phyloP scores from a whole-genome alignment of 805 yeast species.

The Lipomyces kockii region DNA sequence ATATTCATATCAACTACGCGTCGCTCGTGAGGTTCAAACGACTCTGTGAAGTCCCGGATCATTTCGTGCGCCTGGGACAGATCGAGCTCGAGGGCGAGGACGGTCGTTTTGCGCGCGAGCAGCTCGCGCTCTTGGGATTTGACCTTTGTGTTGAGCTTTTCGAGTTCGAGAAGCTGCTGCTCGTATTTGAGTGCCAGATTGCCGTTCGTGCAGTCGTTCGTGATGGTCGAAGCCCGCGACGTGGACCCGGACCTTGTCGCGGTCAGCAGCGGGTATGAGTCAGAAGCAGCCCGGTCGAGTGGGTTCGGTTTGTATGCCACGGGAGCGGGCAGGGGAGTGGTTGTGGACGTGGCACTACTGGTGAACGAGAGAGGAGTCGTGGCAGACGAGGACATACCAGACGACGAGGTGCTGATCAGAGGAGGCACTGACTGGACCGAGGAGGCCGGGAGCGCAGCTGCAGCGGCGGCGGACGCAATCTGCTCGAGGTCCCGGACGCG shows the following conservation, averaged over 20 bases:
- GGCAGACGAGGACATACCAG: neutral
- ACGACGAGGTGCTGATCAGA: neutral
- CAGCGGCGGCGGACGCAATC: slow-evolving; percentile 7
- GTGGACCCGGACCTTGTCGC: neutral
- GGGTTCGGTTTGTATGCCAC: neutral
- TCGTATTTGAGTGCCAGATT: slow-evolving; percentile 17
- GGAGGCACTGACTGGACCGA: slow-evolving; percentile 9
- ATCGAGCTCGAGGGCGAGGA: slow-evolving; percentile 32
- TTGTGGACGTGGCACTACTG: neutral
- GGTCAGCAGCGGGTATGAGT: neutral
- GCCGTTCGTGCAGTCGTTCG: neutral
- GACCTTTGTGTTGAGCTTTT: slow-evolving; percentile 31
- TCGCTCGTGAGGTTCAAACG: slow-evolving; percentile 32
- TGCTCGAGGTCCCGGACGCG: slow-evolving; percentile 33
- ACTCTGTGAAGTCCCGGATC: slow-evolving; percentile 30
- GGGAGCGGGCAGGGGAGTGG: neutral
- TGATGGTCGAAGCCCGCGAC: neutral
- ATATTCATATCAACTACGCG: slow-evolving; percentile 29
- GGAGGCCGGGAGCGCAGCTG: slow-evolving; percentile 2
- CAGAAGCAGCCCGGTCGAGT: neutral
- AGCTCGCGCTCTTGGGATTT: slow-evolving; percentile 32
- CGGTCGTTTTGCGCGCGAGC: slow-evolving; percentile 25
- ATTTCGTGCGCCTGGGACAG: slow-evolving; percentile 34
- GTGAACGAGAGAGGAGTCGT: slow-evolving; percentile 6
- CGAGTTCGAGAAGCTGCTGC: slow-evolving; percentile 24